Evolutionary conservation across 2,329 filamentous ascomycete species (phyloP).

Genomic region (Botryotinia globosa): DNA sequence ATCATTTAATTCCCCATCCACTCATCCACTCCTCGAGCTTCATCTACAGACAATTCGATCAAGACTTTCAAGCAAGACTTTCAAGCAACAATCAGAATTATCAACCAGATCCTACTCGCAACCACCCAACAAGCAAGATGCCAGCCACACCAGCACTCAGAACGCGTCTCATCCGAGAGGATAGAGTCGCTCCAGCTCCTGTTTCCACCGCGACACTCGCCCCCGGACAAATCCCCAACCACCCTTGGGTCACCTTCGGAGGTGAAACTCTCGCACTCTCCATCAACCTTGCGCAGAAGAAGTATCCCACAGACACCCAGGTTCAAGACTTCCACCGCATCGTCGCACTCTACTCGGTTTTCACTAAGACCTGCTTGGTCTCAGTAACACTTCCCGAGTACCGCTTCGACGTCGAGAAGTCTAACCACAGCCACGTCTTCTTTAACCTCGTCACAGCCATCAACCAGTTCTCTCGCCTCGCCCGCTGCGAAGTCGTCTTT

Average conservation of each 20-base stretch:
- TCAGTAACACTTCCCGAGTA: not conserved
- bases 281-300: not conserved
- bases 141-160: not conserved
- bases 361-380: conserved; percentile 8
- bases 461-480: not conserved
- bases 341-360: not conserved
- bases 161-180: not conserved
- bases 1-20: not conserved
- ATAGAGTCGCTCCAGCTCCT: not conserved
- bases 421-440: not conserved
- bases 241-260: conserved; percentile 2
- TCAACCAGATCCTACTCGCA: not conserved
- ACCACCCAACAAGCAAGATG: not conserved
- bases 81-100: conserved; percentile 2
- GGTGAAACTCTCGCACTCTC: not conserved
- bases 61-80: not conserved
- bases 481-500: not conserved
- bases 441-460: not conserved
- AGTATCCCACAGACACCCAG: not conserved
- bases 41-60: not conserved
- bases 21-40: not conserved
- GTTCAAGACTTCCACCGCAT: not conserved
- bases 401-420: not conserved
- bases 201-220: not conserved
- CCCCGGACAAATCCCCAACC: not conserved